Conservation (phyloP, 2,329 filamentous ascomycete genomes). For the Huntiella savannae region DNA sequence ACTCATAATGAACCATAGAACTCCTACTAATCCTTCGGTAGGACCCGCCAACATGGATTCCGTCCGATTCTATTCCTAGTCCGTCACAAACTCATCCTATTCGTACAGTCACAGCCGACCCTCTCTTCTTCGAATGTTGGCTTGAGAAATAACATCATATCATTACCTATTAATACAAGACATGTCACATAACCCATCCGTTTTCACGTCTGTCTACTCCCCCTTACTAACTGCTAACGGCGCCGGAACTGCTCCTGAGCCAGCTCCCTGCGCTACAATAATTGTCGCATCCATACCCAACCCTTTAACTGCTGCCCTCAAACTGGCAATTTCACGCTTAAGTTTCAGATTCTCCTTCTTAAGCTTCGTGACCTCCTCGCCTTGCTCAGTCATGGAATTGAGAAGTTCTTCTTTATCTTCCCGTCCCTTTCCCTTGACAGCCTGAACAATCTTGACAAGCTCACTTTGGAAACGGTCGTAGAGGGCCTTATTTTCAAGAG, state of each 20-base stretch:
- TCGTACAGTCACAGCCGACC: slow-evolving; percentile 34
- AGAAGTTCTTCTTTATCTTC: slow-evolving; percentile 67
- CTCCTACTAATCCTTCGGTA: slow-evolving; percentile 14
- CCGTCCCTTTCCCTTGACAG: slow-evolving; percentile 50
- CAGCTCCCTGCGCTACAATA: neutral
- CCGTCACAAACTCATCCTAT: slow-evolving; percentile 19
- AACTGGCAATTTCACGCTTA: slow-evolving; percentile 62
- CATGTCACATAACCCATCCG: neutral
- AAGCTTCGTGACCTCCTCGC: slow-evolving; percentile 57
- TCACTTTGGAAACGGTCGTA: slow-evolving; percentile 90
- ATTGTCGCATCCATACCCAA: slow-evolving; percentile 6
- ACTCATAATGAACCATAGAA: too few relatives aligned
- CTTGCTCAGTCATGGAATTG: slow-evolving; percentile 46
- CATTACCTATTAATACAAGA: slow-evolving; percentile 11
- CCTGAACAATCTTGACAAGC: slow-evolving; percentile 62
- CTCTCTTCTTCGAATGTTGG: slow-evolving; percentile 48
- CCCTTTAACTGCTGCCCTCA: slow-evolving; percentile 30
- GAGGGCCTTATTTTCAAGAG: slow-evolving; percentile 78
- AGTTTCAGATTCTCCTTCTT: slow-evolving; percentile 75
- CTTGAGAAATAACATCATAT: slow-evolving; percentile 28
- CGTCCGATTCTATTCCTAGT: slow-evolving; percentile 27
- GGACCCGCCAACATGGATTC: slow-evolving; percentile 43
- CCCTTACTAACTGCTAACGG: neutral
- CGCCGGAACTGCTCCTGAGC: neutral
- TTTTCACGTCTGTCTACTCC: neutral